Evolutionary conservation across 2,329 filamentous ascomycete species (phyloP).

Genomic region (Grosmannia huntii): DNA sequence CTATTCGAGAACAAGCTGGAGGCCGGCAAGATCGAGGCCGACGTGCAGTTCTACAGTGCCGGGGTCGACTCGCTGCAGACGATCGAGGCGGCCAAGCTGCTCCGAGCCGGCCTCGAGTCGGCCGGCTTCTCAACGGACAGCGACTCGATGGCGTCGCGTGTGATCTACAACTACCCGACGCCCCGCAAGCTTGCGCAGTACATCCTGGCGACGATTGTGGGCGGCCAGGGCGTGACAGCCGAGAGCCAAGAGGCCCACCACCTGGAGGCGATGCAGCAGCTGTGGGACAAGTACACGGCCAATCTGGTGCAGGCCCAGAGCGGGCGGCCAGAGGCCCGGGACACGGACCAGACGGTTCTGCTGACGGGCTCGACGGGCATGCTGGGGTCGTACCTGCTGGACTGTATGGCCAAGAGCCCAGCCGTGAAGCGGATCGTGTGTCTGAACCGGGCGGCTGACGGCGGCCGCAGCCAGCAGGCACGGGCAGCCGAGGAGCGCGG

Average conservation of each 20-base stretch:
- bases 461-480: slow-evolving; percentile 24
- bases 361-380: slow-evolving; percentile 37
- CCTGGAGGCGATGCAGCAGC: slow-evolving; percentile 19
- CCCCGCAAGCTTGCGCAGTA: slow-evolving; percentile 22
- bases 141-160: slow-evolving; percentile 22
- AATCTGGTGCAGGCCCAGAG: slow-evolving; percentile 15
- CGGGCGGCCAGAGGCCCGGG: slow-evolving; percentile 17
- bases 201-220: slow-evolving; percentile 9
- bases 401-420: slow-evolving; percentile 20
- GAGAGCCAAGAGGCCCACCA: not conserved
- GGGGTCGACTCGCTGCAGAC: slow-evolving; percentile 29
- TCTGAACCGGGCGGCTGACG: slow-evolving; percentile 32
- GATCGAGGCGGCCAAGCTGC: slow-evolving; percentile 22
- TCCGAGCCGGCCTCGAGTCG: slow-evolving; percentile 21
- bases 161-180: slow-evolving; percentile 27
- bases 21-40: slow-evolving; percentile 16
- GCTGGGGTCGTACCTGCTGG: slow-evolving; percentile 33
- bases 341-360: slow-evolving; percentile 24
- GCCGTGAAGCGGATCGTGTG: slow-evolving; percentile 25
- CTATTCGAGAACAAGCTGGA: slow-evolving; percentile 19
- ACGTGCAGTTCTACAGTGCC: slow-evolving; percentile 25
- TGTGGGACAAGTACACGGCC: slow-evolving; percentile 23
- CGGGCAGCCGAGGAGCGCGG: slow-evolving; percentile 12
- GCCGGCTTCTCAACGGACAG: slow-evolving; percentile 20
- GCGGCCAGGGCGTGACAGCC: not conserved